Percentiles rank a stretch among this genome's conserved stretches.
phyloP scores from a whole-genome alignment of 495 filamentous ascomycete genomes.

The Tuber aestivum region DNA sequence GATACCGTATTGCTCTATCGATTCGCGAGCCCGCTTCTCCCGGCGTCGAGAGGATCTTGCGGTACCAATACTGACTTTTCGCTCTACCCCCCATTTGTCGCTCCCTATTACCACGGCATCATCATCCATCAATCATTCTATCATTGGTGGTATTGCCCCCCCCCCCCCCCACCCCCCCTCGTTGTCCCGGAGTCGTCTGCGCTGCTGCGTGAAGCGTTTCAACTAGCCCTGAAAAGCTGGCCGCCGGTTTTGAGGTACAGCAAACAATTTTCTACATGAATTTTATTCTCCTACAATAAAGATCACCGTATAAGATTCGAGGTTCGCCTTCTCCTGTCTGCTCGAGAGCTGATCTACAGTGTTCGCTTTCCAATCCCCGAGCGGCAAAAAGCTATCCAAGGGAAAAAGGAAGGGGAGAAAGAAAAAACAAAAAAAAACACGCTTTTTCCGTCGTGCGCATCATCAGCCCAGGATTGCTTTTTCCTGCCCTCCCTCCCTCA shows the following conservation, averaged over 20 bases:
- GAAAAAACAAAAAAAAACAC: background rate
- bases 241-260: background rate
- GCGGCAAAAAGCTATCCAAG: background rate
- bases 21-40: background rate
- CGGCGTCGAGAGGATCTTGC: background rate
- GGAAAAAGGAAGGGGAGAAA: background rate
- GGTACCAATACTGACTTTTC: background rate
- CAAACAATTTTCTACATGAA: background rate
- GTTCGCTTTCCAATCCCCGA: background rate
- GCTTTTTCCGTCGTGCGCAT: slow-evolving; percentile 3
- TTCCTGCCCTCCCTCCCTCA: slow-evolving; percentile 1
- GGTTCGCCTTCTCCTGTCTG: background rate
- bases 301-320: background rate
- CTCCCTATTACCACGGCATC: background rate
- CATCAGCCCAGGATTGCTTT: slow-evolving; percentile 4
- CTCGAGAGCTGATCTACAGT: background rate
- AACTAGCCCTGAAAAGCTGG: background rate
- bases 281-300: background rate
- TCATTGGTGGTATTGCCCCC: slow-evolving; percentile 1
- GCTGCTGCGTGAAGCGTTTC: slow-evolving; percentile 4
- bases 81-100: background rate
- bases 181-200: slow-evolving; percentile 4
- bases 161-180: background rate
- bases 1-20: background rate
- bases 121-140: slow-evolving; percentile 2